Evolutionary conservation across 2,329 filamentous ascomycete species (phyloP).

Genomic region (Raffaelea ambrosiae): DNA sequence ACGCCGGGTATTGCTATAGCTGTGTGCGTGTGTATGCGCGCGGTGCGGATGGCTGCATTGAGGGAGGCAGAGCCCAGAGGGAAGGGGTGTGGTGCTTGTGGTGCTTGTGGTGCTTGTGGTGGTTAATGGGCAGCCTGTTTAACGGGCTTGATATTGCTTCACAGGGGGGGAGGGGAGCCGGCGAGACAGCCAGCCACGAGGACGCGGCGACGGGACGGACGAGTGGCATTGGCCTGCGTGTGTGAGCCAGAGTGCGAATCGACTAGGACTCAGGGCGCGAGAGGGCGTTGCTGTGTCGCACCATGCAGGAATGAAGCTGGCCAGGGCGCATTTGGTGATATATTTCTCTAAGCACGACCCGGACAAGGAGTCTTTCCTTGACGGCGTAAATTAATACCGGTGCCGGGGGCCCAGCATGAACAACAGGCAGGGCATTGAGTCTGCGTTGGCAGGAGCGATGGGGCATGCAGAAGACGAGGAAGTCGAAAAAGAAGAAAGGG

Average conservation of each 20-base stretch:
- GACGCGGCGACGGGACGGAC: conserved; percentile 1
- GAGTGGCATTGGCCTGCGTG: conserved; percentile 2
- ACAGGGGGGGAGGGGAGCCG: conserved; percentile 2
- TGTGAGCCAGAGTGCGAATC: neutral
- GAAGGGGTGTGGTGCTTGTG: neutral
- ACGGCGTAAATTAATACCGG: conserved; percentile 7
- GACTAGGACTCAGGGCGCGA: neutral
- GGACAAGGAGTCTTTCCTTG: neutral
- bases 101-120: too few relatives aligned
- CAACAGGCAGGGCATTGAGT: too few relatives aligned
- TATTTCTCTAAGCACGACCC: neutral
- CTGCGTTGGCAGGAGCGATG: neutral
- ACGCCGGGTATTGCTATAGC: conserved; percentile 2
- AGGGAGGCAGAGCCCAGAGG: neutral
- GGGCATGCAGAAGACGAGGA: too few relatives aligned
- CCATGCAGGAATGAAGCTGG: too few relatives aligned
- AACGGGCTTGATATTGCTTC: conserved; percentile 1
- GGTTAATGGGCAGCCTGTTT: too few relatives aligned
- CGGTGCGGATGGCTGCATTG: conserved; percentile 1
- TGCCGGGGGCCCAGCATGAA: neutral
- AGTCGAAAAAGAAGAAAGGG: too few relatives aligned
- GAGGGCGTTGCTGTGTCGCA: neutral
- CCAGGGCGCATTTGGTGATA: conserved; percentile 3
- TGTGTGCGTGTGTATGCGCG: neutral
- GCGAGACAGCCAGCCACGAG: conserved; percentile 3